phyloP scores from a whole-genome alignment of 1,139 yeast genomes.

The Pichia kudriavzevii region DNA sequence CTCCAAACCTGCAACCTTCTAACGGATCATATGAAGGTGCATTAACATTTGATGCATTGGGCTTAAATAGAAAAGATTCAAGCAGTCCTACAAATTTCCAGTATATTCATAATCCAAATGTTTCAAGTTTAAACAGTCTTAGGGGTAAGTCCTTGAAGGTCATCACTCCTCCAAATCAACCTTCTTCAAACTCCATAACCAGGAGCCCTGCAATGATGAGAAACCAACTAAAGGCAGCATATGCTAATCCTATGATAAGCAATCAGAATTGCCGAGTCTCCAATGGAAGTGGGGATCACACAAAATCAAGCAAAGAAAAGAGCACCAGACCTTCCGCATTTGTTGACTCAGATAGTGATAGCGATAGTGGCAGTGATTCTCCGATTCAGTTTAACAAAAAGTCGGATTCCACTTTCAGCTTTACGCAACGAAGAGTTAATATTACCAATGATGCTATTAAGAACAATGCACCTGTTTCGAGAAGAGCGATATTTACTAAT shows the following conservation, averaged over 20 bases:
- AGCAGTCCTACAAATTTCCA: conserved; percentile 5
- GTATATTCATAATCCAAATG: not conserved
- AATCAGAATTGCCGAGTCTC: too few relatives aligned
- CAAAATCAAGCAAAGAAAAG: too few relatives aligned
- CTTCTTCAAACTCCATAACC: too few relatives aligned
- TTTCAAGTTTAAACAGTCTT: conserved; percentile 1
- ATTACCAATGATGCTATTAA: too few relatives aligned
- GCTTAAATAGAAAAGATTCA: conserved; percentile 3
- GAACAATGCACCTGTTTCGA: not conserved
- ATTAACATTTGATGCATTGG: conserved; percentile 4
- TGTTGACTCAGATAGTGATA: conserved; percentile 5
- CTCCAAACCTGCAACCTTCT: conserved; percentile 4
- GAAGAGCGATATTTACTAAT: conserved; percentile 10
- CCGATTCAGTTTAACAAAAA: conserved; percentile 16
- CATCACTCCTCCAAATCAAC: conserved; percentile 3
- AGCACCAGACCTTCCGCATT: conserved; percentile 4
- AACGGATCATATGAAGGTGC: not conserved
- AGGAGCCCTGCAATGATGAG: conserved; percentile 2
- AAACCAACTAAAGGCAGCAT: not conserved
- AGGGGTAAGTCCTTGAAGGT: conserved; percentile 6
- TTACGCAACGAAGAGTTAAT: not conserved
- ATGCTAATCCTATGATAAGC: conserved; percentile 5
- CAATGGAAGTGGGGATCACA: too few relatives aligned
- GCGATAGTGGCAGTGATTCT: conserved; percentile 3
- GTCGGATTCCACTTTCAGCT: not conserved